These are phyloP conservation scores for Pseudocercospora ulei DNA, from an alignment of 2,329 filamentous ascomycete species.

Conservation along the genomic window DNA sequence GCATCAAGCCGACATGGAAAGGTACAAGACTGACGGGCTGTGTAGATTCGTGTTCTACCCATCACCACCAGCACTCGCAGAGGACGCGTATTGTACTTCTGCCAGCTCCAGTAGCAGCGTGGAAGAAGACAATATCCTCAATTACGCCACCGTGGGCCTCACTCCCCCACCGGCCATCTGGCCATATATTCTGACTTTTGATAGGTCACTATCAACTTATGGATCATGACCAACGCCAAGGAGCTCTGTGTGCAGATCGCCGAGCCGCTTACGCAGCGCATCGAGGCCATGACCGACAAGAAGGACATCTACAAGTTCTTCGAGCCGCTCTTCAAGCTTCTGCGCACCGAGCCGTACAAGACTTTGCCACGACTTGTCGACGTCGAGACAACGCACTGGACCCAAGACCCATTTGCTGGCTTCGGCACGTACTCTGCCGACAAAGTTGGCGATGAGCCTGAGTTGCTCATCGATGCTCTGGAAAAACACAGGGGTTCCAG, in stretches of 20 bases:
- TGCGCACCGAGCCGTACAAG: conserved; percentile 40
- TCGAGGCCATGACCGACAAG: conserved; percentile 38
- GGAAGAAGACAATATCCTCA: conserved; percentile 35
- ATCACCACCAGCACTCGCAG: conserved; percentile 28
- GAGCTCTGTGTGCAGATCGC: conserved; percentile 40
- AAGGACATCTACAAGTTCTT: conserved; percentile 38
- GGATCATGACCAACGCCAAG: conserved; percentile 40
- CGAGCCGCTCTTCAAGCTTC: conserved; percentile 39
- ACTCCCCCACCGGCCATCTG: neutral
- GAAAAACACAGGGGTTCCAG: conserved; percentile 34
- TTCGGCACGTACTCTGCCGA: conserved; percentile 40
- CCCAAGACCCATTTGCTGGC: conserved; percentile 39
- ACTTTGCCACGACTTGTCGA: conserved; percentile 36
- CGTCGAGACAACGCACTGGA: conserved; percentile 41
- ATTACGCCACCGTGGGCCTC: conserved; percentile 36
- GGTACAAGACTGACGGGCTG: neutral
- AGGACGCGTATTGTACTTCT: conserved; percentile 28
- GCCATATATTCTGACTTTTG: neutral
- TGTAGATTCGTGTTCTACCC: conserved; percentile 38
- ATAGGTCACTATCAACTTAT: conserved; percentile 36
- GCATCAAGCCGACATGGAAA: neutral
- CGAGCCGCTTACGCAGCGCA: conserved; percentile 40
- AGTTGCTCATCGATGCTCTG: conserved; percentile 34
- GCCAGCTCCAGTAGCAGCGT: conserved; percentile 28
- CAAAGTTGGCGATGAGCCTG: conserved; percentile 40